Evolutionary conservation across 768 basidiomycete genomes (phyloP), one percentile per base, ranked within the genome.

Genomic region (Porpolomopsis calyptriformis): DNA sequence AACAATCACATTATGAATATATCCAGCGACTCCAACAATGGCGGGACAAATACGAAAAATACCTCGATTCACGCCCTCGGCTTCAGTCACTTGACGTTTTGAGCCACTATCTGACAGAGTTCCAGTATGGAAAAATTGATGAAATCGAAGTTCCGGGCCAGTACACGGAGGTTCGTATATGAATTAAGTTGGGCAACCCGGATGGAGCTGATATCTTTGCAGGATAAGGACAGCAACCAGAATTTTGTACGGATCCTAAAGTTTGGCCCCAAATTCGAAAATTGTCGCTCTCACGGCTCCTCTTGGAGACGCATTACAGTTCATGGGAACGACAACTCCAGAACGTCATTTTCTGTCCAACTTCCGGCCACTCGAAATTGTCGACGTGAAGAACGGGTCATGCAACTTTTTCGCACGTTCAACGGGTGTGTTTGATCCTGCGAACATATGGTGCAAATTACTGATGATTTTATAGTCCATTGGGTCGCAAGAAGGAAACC

Each of bases 71-170:
- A 20, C 73, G 90, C 34, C 89, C 91, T 37, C 80, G 84, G 29
- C 63, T 82, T 36, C 91, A 94, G 55, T 79, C 89, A 4, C 68
- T 99, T 46, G 92, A 96, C 51, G 69, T 80, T 40, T 69, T 88
- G 35, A 91, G 89, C 52, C 91, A 93, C 63, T 96, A 92, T 64
- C 70, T 99, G 55, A 86, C 89, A 5, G 96, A 98, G 63, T 99
- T 98, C 71, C 94, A 98, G 54, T 92, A 97, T 62, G 82, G 80
- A 57, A 96, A 92, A 61, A 91, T 94, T 41, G 96, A 98, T 52
- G 94, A 99, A 52, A 88, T 99, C 31, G 93, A 99, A 58, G 79
- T 99, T 41, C 93, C 93, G n/a, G 96, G 96, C 5, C 96, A 99
- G 62, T 99, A 99, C 60, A 86, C 91, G 0, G 89, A 97, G 76